Percentiles rank a stretch among this genome's conserved stretches.
Conservation (phyloP, 75 land plant species). For the Pseudotsuga menziesii region DNA sequence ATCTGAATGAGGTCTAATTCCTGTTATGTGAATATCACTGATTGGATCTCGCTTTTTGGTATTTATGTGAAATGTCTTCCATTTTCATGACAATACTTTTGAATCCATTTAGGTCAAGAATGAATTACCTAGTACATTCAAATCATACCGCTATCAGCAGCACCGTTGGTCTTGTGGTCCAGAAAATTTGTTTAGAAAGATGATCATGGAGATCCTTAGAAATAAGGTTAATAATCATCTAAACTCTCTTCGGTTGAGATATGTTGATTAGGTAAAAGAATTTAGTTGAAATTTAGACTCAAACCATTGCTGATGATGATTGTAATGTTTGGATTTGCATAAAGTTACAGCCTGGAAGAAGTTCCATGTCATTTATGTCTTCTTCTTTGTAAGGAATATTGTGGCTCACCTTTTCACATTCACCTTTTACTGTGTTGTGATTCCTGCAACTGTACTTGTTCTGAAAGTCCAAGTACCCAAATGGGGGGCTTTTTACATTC, state of each 20-base stretch:
- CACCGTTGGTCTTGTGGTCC: slow-evolving; percentile 89
- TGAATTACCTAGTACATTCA: no score
- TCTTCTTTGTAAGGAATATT: slow-evolving; percentile 83
- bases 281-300: background rate
- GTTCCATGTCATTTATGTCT: slow-evolving; percentile 56
- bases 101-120: no score
- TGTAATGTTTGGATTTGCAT: slow-evolving; percentile 4
- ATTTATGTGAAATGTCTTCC: no score
- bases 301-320: background rate
- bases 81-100: no score
- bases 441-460: slow-evolving; percentile 45
- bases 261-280: background rate
- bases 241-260: background rate
- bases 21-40: no score
- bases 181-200: slow-evolving; percentile 65
- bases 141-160: slow-evolving; percentile 72
- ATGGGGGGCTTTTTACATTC: slow-evolving; percentile 53
- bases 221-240: no score
- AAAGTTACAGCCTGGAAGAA: slow-evolving; percentile 46
- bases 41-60: no score
- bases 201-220: slow-evolving; percentile 39
- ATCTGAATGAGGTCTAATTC: no score
- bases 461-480: slow-evolving; percentile 59
- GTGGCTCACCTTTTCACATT: slow-evolving; percentile 74
- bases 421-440: slow-evolving; percentile 69